A percentile compares a stretch with the other conserved stretches of the same genome.
Conservation (phyloP, 2,329 filamentous ascomycete genomes). For the Cercospora brassicicola region DNA sequence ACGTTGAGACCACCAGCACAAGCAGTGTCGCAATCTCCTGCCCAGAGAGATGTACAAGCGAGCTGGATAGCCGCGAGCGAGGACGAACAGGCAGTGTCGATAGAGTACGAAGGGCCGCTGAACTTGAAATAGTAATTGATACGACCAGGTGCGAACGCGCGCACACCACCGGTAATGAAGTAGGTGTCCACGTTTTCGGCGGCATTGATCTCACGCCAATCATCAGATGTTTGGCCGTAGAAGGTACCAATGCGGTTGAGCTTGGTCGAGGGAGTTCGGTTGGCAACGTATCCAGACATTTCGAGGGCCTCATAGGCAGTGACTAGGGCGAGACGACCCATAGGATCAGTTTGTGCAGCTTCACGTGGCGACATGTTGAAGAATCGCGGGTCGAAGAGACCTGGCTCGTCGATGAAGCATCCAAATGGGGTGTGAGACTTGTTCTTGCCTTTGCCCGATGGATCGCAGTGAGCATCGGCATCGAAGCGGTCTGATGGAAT, state of each 20-base stretch:
- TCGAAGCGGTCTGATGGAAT: constrained; percentile 73
- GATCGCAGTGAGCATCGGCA: constrained; percentile 68
- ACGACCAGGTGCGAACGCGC: constrained; percentile 62
- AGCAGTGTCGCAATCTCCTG: constrained; percentile 76
- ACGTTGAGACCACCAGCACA: constrained; percentile 77
- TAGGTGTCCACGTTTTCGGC: constrained; percentile 70
- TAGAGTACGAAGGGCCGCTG: constrained; percentile 67
- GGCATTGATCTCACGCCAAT: constrained; percentile 74
- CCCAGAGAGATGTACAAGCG: constrained; percentile 70
- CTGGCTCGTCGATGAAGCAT: constrained; percentile 73
- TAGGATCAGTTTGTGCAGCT: constrained; percentile 76
- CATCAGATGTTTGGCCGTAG: constrained; percentile 73
- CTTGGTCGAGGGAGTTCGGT: constrained; percentile 67
- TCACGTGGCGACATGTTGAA: constrained; percentile 86
- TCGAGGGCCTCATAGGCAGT: constrained; percentile 81
- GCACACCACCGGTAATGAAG: constrained; percentile 64
- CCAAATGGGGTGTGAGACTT: constrained; percentile 75
- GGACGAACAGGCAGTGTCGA: constrained; percentile 79
- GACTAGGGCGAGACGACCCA: constrained; percentile 72
- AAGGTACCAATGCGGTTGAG: constrained; percentile 68
- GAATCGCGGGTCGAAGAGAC: constrained; percentile 77
- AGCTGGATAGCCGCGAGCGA: constrained; percentile 71
- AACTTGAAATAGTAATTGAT: constrained; percentile 80
- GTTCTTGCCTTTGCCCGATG: constrained; percentile 71
- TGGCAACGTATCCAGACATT: constrained; percentile 74